Base-by-base conservation (phyloP, 352 stramenopile genomes). In the Synura sp. region DNA sequence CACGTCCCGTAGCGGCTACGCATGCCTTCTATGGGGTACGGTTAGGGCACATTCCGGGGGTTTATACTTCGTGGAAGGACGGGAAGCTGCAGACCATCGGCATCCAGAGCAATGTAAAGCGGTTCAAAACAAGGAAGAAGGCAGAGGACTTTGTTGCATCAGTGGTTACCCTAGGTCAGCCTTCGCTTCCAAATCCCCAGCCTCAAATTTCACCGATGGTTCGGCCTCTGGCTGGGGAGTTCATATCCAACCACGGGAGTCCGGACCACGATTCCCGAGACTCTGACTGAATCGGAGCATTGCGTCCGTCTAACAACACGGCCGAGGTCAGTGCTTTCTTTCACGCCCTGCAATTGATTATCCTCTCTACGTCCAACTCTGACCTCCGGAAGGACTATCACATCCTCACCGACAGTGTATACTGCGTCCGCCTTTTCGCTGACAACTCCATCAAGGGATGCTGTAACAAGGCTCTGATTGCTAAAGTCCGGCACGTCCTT, bases 151-250 rank as follows among this genome's bases (percentile, higher is more conserved):
- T 63, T 22, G 49, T 63, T 29, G 12, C 14, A 22, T 63, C 49
- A 63, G 49, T 63, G 49, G 49, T 63, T 12, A 63, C 49, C 14
- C 49, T 63, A 63, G 49, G 49, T 63, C 49, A 63, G 49, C 49
- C 49, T 22, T 22, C 49, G 14, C 49, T 63, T 63, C 49, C 49
- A 63, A 22, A 63, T 32, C 49, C 49, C 49, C 49, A 29, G 49
- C 49, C 29, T 29, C 49, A 12, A 63, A 29, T 29, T 63, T 63
- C 49, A n/a, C n/a, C n/a, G n/a, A 63, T 22, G 49, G 49, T 22
- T 63, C 49, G 49, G 49, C 49, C 12, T 63, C 49, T 22, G 49
- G 49, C 49, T 63, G 49, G 49, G 49, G 49, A 29, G 49, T 63
- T 22, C 49, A 63, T 22, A 63, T 63, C 49, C 49, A 12, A 63